Conservation (phyloP, 495 filamentous ascomycete genomes). For the Sordaria brevicollis region DNA sequence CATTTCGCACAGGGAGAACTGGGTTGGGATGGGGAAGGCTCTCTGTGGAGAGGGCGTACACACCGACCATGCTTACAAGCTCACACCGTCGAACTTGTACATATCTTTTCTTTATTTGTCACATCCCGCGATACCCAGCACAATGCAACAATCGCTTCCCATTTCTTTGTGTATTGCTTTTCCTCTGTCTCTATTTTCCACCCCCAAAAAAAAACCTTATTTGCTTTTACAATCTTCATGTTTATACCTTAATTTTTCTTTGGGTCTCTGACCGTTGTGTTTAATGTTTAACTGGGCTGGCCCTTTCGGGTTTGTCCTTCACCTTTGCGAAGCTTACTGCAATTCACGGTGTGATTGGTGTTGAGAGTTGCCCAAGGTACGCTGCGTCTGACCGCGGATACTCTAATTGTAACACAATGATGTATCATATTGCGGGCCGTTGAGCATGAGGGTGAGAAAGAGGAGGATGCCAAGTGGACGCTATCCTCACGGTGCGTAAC, state of each 20-base stretch:
- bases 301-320: background rate
- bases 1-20: background rate
- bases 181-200: background rate
- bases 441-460: background rate
- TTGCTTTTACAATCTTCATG: background rate
- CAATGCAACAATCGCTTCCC: background rate
- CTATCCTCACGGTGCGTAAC: background rate
- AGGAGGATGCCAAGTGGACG: background rate
- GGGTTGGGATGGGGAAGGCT: background rate
- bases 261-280: background rate
- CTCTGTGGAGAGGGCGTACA: background rate
- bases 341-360: background rate
- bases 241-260: background rate
- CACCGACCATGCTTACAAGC: background rate
- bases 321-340: background rate
- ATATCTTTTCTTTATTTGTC: background rate
- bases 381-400: background rate
- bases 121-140: background rate
- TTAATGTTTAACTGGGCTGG: background rate
- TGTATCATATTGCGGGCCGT: background rate
- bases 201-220: background rate
- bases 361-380: background rate
- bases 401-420: background rate
- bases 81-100: background rate
- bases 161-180: background rate